These are phyloP conservation scores for Arachis hypogaea DNA, from an alignment of 306 rosid species.

Conservation along the genomic window DNA sequence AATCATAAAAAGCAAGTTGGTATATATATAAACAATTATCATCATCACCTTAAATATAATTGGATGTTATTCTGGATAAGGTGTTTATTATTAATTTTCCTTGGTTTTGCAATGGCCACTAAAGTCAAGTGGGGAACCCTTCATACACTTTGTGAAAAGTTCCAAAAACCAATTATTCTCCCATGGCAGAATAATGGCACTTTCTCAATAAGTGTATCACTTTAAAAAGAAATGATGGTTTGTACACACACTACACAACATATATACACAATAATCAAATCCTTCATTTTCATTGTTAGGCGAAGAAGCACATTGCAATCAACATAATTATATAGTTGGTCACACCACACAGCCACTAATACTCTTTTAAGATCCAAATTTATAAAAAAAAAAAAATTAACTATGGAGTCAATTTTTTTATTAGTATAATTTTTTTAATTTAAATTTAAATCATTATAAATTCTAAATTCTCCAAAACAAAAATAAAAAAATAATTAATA, in stretches of 20 bases:
- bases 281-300: slow-evolving; percentile 33
- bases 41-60: neutral
- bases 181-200: neutral
- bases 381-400: too few relatives aligned
- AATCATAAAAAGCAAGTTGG: neutral
- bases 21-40: neutral
- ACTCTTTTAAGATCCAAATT: too few relatives aligned
- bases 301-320: slow-evolving; percentile 4
- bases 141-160: slow-evolving; percentile 16
- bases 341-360: neutral
- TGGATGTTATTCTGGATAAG: slow-evolving; percentile 28
- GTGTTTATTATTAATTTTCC: neutral
- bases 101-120: slow-evolving; percentile 22
- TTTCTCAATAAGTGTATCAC: neutral
- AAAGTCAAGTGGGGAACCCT: slow-evolving; percentile 27
- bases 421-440: too few relatives aligned
- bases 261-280: slow-evolving; percentile 25
- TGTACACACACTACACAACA: neutral
- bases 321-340: neutral
- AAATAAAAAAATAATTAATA: too few relatives aligned
- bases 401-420: too few relatives aligned
- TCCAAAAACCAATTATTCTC: slow-evolving; percentile 23
- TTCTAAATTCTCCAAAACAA: too few relatives aligned
- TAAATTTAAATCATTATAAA: too few relatives aligned
- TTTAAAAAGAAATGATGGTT: slow-evolving; percentile 22